These are phyloP conservation scores for Plicaturopsis crispa DNA, from an alignment of 768 basidiomycete genomes.

Conservation along the genomic window DNA sequence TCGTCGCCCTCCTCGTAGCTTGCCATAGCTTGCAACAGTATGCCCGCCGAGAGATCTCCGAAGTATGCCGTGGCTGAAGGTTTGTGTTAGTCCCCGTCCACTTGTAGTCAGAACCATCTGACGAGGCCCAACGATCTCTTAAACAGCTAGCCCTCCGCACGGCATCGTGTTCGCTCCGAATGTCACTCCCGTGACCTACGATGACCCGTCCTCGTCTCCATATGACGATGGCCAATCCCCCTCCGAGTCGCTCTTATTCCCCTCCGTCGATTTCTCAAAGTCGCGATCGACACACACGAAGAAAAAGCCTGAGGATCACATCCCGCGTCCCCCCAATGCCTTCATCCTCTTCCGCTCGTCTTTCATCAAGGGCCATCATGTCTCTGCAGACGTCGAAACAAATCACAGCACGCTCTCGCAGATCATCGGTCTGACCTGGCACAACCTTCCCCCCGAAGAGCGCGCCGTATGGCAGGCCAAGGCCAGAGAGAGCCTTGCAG, in stretches of 20 bases:
- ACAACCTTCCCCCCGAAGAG: constrained; percentile 56
- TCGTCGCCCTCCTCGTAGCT: too few species aligned
- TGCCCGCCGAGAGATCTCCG: too few species aligned
- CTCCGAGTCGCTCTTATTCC: constrained; percentile 49
- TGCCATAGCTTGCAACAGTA: too few species aligned
- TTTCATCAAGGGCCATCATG: constrained; percentile 67
- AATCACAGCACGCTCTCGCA: constrained; percentile 10
- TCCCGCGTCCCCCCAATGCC: constrained; percentile 79
- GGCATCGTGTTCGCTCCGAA: constrained; percentile 51
- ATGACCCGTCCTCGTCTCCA: constrained; percentile 39
- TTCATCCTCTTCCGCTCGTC: constrained; percentile 81
- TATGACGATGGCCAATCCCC: constrained; percentile 26
- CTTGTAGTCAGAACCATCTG: too few species aligned
- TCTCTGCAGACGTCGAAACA: constrained; percentile 40
- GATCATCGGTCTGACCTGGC: constrained; percentile 54
- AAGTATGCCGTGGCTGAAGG: too few species aligned
- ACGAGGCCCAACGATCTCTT: too few species aligned
- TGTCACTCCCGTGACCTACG: constrained; percentile 51
- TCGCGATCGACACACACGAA: constrained; percentile 23
- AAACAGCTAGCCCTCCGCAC: too few species aligned
- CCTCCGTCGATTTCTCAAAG: constrained; percentile 33
- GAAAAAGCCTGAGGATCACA: constrained; percentile 76
- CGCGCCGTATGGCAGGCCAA: constrained; percentile 67
- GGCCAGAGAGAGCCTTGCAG: constrained; percentile 74
- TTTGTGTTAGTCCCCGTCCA: too few species aligned